Conservation (phyloP, 1,139 yeast genomes). For the Sugiyamaella novakii region DNA sequence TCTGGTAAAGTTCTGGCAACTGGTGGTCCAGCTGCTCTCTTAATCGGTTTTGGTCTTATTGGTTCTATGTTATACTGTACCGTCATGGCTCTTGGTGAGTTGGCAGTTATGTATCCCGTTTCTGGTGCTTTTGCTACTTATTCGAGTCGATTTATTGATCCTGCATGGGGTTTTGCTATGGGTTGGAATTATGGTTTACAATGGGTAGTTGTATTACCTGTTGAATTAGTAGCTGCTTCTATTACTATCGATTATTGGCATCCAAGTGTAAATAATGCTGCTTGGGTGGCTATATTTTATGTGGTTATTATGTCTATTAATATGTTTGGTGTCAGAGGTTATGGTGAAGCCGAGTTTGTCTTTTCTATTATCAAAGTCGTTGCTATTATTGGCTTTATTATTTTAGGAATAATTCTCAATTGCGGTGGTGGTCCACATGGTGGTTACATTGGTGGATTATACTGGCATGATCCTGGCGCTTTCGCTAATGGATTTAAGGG, state of each 20-base stretch:
- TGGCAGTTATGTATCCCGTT: conserved; percentile 77
- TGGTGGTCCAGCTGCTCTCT: conserved; percentile 81
- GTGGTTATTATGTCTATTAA: conserved; percentile 56
- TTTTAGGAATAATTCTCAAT: conserved; percentile 61
- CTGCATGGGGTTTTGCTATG: conserved; percentile 80
- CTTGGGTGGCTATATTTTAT: conserved; percentile 67
- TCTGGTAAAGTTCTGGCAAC: conserved; percentile 64
- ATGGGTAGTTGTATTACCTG: conserved; percentile 74
- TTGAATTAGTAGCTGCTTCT: conserved; percentile 77
- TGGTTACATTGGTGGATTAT: conserved; percentile 62
- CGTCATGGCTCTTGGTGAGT: conserved; percentile 83
- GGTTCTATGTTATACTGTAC: conserved; percentile 71
- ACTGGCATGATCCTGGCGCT: conserved; percentile 67
- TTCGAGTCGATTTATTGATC: conserved; percentile 68
- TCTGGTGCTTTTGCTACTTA: conserved; percentile 79
- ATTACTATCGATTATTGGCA: conserved; percentile 70
- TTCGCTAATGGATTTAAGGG: conserved; percentile 74
- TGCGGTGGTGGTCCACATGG: conserved; percentile 69
- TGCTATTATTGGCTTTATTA: conserved; percentile 64
- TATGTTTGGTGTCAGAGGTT: conserved; percentile 68
- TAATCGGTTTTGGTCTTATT: conserved; percentile 71
- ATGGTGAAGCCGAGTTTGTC: conserved; percentile 70
- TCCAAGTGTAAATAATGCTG: conserved; percentile 58
- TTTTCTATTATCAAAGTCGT: conserved; percentile 59
- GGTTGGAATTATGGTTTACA: conserved; percentile 80